A percentile compares a stretch with the other conserved stretches of the same genome.
phyloP scores from a whole-genome alignment of 371 early-diverging fungal genomes.

The Mortierella polycephala region DNA sequence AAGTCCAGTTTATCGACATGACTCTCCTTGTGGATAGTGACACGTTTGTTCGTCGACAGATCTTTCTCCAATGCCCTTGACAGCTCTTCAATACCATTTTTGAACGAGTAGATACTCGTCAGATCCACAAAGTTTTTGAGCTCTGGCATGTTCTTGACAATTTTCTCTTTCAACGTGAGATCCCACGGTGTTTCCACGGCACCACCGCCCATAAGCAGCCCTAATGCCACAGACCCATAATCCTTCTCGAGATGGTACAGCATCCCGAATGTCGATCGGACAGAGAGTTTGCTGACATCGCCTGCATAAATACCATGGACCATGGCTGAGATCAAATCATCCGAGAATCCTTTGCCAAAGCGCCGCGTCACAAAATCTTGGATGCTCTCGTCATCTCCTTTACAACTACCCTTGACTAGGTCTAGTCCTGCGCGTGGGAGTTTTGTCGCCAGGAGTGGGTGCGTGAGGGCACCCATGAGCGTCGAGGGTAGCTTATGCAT shows the following conservation, averaged over 20 bases:
- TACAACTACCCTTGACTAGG: constrained; percentile 62
- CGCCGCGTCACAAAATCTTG: constrained; percentile 80
- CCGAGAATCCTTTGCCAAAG: constrained; percentile 75
- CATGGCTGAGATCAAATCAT: constrained; percentile 84
- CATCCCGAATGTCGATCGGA: constrained; percentile 75
- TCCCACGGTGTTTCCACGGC: constrained; percentile 49
- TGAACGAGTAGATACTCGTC: constrained; percentile 84
- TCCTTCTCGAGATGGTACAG: constrained; percentile 75
- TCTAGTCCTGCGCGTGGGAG: constrained; percentile 64
- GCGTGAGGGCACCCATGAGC: constrained; percentile 34
- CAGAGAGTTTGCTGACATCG: constrained; percentile 78
- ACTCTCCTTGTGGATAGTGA: constrained; percentile 61
- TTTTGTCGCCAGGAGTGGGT: constrained; percentile 42
- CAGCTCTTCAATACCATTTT: constrained; percentile 81
- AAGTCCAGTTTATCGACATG: constrained; percentile 56
- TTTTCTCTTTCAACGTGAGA: constrained; percentile 38
- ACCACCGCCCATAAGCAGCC: constrained; percentile 58
- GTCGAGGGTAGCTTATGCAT: constrained; percentile 68
- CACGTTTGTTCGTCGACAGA: constrained; percentile 61
- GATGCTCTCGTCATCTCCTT: constrained; percentile 78
- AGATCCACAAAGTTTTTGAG: constrained; percentile 68
- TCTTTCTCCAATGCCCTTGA: constrained; percentile 64
- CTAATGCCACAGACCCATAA: constrained; percentile 72
- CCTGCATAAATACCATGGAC: constrained; percentile 96
- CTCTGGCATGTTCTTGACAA: constrained; percentile 62